phyloP scores from a whole-genome alignment of 1,284 basidiomycete genomes.

The Fomitopsis schrenkii region DNA sequence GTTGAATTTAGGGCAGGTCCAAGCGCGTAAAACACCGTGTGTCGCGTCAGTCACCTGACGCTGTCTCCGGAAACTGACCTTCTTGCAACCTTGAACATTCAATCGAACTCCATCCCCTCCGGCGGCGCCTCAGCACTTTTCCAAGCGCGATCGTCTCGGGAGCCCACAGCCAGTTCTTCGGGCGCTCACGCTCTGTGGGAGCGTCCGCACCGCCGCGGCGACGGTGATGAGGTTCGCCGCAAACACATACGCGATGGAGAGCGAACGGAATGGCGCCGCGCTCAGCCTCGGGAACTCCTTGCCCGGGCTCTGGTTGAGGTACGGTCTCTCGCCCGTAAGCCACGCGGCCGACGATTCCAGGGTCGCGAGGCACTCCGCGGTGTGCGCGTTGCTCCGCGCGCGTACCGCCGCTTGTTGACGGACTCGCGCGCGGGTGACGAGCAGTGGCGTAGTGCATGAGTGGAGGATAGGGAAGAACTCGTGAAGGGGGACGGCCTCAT shows the following conservation, averaged over 20 bases:
- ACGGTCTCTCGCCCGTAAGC: slow-evolving; percentile 27
- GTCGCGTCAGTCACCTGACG: background rate
- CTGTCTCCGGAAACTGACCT: background rate
- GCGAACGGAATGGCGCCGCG: slow-evolving; percentile 32
- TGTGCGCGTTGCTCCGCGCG: slow-evolving; percentile 20
- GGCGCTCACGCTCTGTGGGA: slow-evolving; percentile 43
- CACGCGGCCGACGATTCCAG: slow-evolving; percentile 35
- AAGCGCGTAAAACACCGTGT: background rate
- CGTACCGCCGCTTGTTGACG: slow-evolving; percentile 48
- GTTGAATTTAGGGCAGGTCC: background rate
- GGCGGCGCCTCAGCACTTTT: slow-evolving; percentile 29
- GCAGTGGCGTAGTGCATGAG: slow-evolving; percentile 36
- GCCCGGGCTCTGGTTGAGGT: slow-evolving; percentile 9
- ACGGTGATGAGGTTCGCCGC: slow-evolving; percentile 39
- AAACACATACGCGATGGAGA: slow-evolving; percentile 47
- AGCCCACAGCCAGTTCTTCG: slow-evolving; percentile 42
- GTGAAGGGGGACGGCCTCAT: slow-evolving; percentile 34
- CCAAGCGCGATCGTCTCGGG: slow-evolving; percentile 45
- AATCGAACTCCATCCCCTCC: slow-evolving; percentile 7
- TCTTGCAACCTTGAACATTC: no score
- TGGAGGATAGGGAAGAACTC: slow-evolving; percentile 51
- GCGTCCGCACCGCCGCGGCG: slow-evolving; percentile 38
- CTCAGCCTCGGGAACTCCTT: slow-evolving; percentile 4
- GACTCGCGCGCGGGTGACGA: slow-evolving; percentile 28
- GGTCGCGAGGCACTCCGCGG: slow-evolving; percentile 21